Evolutionary conservation across 805 yeast genomes (phyloP).

Genomic region (Candida dendrica): DNA sequence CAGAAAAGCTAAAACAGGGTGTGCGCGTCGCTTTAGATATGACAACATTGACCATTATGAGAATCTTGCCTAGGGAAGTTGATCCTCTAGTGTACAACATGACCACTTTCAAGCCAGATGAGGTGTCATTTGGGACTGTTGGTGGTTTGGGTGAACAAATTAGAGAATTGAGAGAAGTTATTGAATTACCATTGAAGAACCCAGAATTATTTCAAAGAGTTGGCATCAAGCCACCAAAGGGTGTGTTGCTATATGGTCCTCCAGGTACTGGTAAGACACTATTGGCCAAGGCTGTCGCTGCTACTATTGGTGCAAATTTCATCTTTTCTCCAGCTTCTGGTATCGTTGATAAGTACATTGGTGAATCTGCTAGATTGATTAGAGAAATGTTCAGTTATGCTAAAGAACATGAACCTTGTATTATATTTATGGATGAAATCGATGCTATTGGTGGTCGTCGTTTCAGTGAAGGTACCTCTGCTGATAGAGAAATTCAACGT

Average conservation of each 20-base stretch:
- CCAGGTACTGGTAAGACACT: constrained; percentile 98
- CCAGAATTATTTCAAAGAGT: constrained; percentile 94
- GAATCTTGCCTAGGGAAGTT: constrained; percentile 94
- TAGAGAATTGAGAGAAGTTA: constrained; percentile 93
- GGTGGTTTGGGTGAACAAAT: constrained; percentile 97
- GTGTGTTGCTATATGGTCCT: constrained; percentile 93
- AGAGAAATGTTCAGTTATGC: constrained; percentile 98
- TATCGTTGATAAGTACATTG: constrained; percentile 95
- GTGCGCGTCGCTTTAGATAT: constrained; percentile 95
- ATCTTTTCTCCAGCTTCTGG: constrained; percentile 98
- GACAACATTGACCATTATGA: constrained; percentile 96
- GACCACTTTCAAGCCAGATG: constrained; percentile 98
- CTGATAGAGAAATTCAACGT: constrained; percentile 97
- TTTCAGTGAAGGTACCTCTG: constrained; percentile 96
- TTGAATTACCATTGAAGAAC: constrained; percentile 92
- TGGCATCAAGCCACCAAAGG: constrained; percentile 98
- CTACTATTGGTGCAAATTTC: constrained; percentile 96
- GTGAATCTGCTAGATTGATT: constrained; percentile 93
- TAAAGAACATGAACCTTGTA: constrained; percentile 95
- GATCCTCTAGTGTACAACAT: constrained; percentile 97
- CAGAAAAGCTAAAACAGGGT: constrained; percentile 80
- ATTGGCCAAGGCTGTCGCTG: constrained; percentile 96
- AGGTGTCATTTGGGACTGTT: constrained; percentile 85
- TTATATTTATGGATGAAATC: constrained; percentile 96
- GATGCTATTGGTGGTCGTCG: constrained; percentile 99